Evolutionary conservation across 1,284 basidiomycete species (phyloP), one percentile per base, ranked within the genome.

Genomic region (Cutaneotrichosporon sp.): DNA sequence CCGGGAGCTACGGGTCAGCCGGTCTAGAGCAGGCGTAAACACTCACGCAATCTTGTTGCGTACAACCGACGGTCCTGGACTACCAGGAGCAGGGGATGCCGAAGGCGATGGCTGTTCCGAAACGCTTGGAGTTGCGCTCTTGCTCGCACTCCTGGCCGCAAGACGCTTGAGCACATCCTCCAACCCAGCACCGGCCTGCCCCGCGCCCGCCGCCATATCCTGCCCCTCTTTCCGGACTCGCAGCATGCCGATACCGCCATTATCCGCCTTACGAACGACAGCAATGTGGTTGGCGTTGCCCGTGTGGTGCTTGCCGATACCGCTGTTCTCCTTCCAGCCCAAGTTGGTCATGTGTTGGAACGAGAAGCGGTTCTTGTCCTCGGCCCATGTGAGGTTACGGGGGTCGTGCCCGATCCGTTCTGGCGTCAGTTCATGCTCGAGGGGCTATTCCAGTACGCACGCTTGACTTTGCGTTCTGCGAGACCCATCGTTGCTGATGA

Each of bases 371-470:
- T 57, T 55, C 34, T 69, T 68, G 59, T 76, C 74, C 60, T 72
- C 68, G 22, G 71, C 70, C 75, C 75, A 76, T 46, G 65, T 61
- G 29, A 76, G 61, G 61, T 76, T 76, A 5, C 75, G 68, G 7
- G 75, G 75, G 61, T 76, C 75, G 51, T 63, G 55, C 42, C 72
- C 71, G 59, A 75, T 75, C 33, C 70, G 63, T 64, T 74, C 70
- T 70, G 59, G 7, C 1, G 26, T 53, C 24, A 51, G 20, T 33
- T 31, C 26, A 24, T 20, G 2, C 14, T n/a, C n/a, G n/a, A n/a
- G n/a, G n/a, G n/a, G n/a, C 11, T 27, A 14, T 57, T 49, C 42
- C 29, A 31, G 32, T 50, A 34, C 42, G 57, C 39, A 71, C 71
- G 75, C 62, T 76, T 76, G 24, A 62, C 61, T 54, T 75, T 75